Evolutionary conservation across 768 basidiomycete genomes (phyloP).

Genomic region (Leccinum olivaceopallidum): DNA sequence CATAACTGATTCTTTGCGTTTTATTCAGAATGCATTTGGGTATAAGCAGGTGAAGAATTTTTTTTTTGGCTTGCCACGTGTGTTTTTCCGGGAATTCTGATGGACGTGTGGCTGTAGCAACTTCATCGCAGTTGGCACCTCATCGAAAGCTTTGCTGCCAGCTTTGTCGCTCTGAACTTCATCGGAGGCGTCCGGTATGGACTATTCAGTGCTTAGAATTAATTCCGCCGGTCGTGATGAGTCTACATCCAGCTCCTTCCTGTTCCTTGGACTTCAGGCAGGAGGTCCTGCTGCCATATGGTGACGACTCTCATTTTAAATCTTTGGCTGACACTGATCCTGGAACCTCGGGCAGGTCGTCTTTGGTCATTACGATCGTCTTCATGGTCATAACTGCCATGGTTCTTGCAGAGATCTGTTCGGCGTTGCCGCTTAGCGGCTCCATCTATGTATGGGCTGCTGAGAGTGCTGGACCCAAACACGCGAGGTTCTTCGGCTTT

Average conservation of each 20-base stretch:
- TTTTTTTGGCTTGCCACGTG: neutral
- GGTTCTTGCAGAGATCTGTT: slow-evolving; percentile 88
- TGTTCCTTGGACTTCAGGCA: slow-evolving; percentile 80
- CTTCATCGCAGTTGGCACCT: slow-evolving; percentile 85
- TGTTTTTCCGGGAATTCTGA: neutral
- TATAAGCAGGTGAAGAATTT: slow-evolving; percentile 65
- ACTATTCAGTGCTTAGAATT: neutral
- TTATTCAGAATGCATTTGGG: slow-evolving; percentile 63
- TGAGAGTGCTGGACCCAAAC: slow-evolving; percentile 86
- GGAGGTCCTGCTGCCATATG: slow-evolving; percentile 89
- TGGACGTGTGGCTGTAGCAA: slow-evolving; percentile 47
- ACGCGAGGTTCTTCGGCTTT: slow-evolving; percentile 85
- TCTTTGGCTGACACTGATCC: slow-evolving; percentile 3
- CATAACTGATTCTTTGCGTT: slow-evolving; percentile 50
- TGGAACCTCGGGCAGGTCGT: slow-evolving; percentile 61
- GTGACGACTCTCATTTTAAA: slow-evolving; percentile 34
- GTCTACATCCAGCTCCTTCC: slow-evolving; percentile 51
- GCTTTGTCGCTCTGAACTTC: slow-evolving; percentile 88
- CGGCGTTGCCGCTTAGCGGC: slow-evolving; percentile 81
- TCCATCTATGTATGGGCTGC: slow-evolving; percentile 97
- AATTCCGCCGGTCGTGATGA: slow-evolving; percentile 6
- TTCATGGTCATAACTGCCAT: slow-evolving; percentile 90
- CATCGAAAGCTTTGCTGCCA: slow-evolving; percentile 83
- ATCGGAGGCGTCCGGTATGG: slow-evolving; percentile 80
- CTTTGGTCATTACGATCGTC: slow-evolving; percentile 76